Conservation (phyloP, 2,329 filamentous ascomycete genomes). For the Daldinia eschscholtzii region DNA sequence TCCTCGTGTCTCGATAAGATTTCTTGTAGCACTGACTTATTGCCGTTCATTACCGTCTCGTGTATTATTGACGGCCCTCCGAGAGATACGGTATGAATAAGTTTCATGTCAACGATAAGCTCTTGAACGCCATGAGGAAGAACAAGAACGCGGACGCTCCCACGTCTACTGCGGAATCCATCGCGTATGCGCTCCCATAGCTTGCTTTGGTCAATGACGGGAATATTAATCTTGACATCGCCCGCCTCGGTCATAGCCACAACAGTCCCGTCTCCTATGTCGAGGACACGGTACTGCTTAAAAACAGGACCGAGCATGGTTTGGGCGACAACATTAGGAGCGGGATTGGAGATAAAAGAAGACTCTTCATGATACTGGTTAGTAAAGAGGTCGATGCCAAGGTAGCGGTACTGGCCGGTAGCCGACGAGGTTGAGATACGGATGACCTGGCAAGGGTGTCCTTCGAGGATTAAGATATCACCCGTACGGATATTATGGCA, state of each 20-base stretch:
- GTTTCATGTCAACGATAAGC: conserved; percentile 98
- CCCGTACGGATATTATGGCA: conserved; percentile 99
- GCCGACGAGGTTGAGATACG: conserved; percentile 98
- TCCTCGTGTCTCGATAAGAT: too few relatives aligned
- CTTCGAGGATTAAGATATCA: conserved; percentile 98
- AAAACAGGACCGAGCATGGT: conserved; percentile 99
- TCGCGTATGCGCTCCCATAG: conserved; percentile 84
- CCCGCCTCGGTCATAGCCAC: conserved; percentile 99
- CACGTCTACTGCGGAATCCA: conserved; percentile 91
- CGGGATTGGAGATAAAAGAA: conserved; percentile 96
- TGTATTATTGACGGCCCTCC: too few relatives aligned
- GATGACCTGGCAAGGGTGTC: conserved; percentile 99
- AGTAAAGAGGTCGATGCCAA: conserved; percentile 99
- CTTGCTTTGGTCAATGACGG: conserved; percentile 94
- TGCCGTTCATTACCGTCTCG: too few relatives aligned
- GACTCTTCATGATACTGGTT: conserved; percentile 99
- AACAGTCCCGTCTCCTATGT: conserved; percentile 86
- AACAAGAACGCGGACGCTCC: conserved; percentile 93
- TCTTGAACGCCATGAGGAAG: conserved; percentile 93
- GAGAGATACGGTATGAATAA: conserved; percentile 82
- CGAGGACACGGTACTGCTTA: conserved; percentile 99
- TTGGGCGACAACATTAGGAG: conserved; percentile 96
- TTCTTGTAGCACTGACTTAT: too few relatives aligned
- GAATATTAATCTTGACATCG: conserved; percentile 95
- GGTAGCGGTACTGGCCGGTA: conserved; percentile 99